Evolutionary conservation across 108 stramenopile genomes (phyloP).

Genomic region (Cyclotella kingstonii): DNA sequence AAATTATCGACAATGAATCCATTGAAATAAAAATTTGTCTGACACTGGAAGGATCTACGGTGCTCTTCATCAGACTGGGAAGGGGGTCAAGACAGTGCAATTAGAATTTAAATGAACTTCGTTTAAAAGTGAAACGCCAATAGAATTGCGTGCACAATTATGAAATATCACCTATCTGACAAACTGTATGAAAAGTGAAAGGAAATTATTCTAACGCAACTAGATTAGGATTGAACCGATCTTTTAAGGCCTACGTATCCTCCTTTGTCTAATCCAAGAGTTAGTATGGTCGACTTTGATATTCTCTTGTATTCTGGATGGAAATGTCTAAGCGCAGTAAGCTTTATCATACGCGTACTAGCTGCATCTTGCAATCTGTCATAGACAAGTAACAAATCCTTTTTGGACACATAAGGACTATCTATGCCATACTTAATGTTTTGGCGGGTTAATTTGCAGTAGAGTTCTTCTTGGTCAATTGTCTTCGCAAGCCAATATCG

Average conservation of each 20-base stretch:
- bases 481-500: conserved; percentile 63
- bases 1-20: no score
- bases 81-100: no score
- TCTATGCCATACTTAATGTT: conserved; percentile 55
- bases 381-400: conserved; percentile 49
- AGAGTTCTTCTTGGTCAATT: conserved; percentile 73
- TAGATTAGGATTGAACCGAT: conserved; percentile 2
- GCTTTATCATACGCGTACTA: conserved; percentile 59
- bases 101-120: no score
- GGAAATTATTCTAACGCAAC: conserved; percentile 3
- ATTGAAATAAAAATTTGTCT: no score
- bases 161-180: no score
- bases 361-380: conserved; percentile 51
- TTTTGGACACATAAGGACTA: conserved; percentile 53
- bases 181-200: conserved; percentile 1
- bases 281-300: neutral
- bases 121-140: no score
- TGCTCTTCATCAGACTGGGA: no score
- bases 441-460: conserved; percentile 64
- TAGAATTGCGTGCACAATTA: no score
- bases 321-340: conserved; percentile 30
- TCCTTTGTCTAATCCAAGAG: conserved; percentile 34
- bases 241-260: conserved; percentile 37
- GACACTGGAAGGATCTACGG: no score
- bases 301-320: conserved; percentile 30